These are phyloP conservation scores for Suhomyces sp. DNA, from an alignment of 805 yeast genomes.

Conservation along the genomic window DNA sequence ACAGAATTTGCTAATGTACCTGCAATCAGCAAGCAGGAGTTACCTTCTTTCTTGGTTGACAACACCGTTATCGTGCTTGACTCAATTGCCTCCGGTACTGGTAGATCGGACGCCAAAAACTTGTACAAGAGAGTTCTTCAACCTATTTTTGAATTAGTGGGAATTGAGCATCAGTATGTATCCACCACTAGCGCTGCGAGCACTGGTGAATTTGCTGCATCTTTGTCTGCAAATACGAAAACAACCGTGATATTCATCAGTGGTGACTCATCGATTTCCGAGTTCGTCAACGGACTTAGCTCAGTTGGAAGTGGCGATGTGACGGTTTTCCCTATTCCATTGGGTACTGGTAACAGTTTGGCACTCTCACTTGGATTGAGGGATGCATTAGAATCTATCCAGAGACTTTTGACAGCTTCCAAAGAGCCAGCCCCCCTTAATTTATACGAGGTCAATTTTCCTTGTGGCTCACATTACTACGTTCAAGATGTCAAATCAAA, in stretches of 20 bases:
- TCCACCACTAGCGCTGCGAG: slow-evolving; percentile 40
- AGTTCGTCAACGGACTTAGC: slow-evolving; percentile 57
- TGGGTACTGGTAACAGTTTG: slow-evolving; percentile 87
- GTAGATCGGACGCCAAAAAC: slow-evolving; percentile 28
- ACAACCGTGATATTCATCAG: slow-evolving; percentile 61
- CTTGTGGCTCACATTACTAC: slow-evolving; percentile 26
- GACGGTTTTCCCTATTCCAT: slow-evolving; percentile 50
- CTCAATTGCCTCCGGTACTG: slow-evolving; percentile 49
- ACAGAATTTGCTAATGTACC: background rate
- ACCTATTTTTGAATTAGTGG: slow-evolving; percentile 45
- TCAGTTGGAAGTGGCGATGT: slow-evolving; percentile 9
- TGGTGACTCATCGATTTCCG: slow-evolving; percentile 85
- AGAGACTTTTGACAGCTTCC: slow-evolving; percentile 31
- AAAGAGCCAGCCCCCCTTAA: slow-evolving; percentile 34
- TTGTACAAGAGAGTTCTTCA: slow-evolving; percentile 41
- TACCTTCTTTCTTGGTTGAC: slow-evolving; percentile 5
- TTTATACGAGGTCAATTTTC: slow-evolving; percentile 44
- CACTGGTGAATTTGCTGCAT: slow-evolving; percentile 38
- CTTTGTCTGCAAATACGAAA: slow-evolving; percentile 16
- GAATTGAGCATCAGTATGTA: slow-evolving; percentile 38
- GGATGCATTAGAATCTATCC: slow-evolving; percentile 27
- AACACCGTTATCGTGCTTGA: slow-evolving; percentile 39
- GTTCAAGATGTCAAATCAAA: slow-evolving; percentile 17
- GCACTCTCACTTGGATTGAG: slow-evolving; percentile 54
- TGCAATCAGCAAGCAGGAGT: background rate